Evolutionary conservation across 371 early-diverging fungal species (phyloP).

Genomic region (Batkoa obscura): DNA sequence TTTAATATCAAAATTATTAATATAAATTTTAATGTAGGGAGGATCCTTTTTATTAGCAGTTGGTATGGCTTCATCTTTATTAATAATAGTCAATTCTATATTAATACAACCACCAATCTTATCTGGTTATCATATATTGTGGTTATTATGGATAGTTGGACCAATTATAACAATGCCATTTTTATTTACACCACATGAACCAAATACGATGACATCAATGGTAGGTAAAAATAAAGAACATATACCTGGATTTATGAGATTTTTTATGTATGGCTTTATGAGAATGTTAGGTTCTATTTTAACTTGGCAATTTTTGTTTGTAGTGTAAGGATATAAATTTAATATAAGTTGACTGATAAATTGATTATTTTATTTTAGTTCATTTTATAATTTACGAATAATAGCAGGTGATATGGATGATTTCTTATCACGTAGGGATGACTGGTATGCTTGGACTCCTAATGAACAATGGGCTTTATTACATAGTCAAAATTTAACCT

Average conservation of each 20-base stretch:
- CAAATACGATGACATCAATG: constrained; percentile 81
- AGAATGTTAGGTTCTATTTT: constrained; percentile 45
- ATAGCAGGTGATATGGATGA: constrained; percentile 5
- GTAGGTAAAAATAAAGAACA: constrained; percentile 76
- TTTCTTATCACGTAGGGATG: constrained; percentile 12
- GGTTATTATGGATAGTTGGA: constrained; percentile 67
- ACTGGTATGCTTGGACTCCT: constrained; percentile 38
- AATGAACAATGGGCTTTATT: constrained; percentile 54
- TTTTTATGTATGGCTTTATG: constrained; percentile 41
- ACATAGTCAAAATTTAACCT: constrained; percentile 53
- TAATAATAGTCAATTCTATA: constrained; percentile 44
- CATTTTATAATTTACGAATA: constrained; percentile 6
- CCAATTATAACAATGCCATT: constrained; percentile 64
- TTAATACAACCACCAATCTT: constrained; percentile 66
- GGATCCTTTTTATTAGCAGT: constrained; percentile 50
- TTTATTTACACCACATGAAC: constrained; percentile 71
- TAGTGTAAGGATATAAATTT: background rate
- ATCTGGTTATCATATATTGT: constrained; percentile 69
- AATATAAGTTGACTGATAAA: no score
- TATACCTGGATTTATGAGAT: constrained; percentile 47
- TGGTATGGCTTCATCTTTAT: constrained; percentile 40
- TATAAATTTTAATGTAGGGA: constrained; percentile 22
- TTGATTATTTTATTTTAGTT: background rate
- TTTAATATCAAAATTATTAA: background rate
- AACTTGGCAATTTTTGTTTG: constrained; percentile 41